Base-by-base conservation (phyloP, 1,284 basidiomycete genomes). In the Tranzscheliella williamsii region DNA sequence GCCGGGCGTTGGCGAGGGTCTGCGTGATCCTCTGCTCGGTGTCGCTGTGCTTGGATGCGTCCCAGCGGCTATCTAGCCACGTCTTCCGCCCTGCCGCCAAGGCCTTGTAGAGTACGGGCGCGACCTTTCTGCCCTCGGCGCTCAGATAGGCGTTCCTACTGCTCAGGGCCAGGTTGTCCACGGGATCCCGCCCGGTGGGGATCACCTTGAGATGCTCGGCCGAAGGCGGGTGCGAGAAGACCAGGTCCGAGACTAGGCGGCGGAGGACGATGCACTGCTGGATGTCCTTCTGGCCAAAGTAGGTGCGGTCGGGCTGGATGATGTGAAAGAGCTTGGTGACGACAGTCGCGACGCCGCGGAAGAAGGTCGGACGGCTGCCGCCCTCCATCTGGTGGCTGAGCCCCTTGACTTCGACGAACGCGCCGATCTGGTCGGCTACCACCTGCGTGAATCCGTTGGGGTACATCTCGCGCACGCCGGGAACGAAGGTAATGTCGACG, bases 221-320 rank as follows among this genome's bases (percentile, higher is more conserved):
- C 85, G 84, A 81, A 0, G 90, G 57, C 0, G 80, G 94, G 72
- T 90, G 83, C 5, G 87, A 80, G 13, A 92, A 79, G 16, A 94
- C 84, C 1, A 97, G 82, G 77, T 98, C 94, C 24, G 83, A 81
- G 40, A 85, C 84, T 78, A 98, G 83, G n/a, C 88, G 86, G 34
- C 88, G 86, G 18, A 98, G 83, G 17, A 98, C 80, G 7, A 97
- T 80, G 0, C 89, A 90, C 77, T 98, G 94, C 76, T 98, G 94
- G 46, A 98, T 96, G 75, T 98, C 94, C 78, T 98, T 98, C 79
- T 97, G 94, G 0, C 95, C 94, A 72, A 98, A 96, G 79, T 97
- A 98, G 18, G 90, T 86, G 48, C 86, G 85, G 42, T 90, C 90
- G 2, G 94, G 94, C 89, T 94, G 85, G 33, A 97, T 84, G 36